These are phyloP conservation scores for Flaveria brownii DNA, from an alignment of 129 eudicot genomes.

Conservation along the genomic window DNA sequence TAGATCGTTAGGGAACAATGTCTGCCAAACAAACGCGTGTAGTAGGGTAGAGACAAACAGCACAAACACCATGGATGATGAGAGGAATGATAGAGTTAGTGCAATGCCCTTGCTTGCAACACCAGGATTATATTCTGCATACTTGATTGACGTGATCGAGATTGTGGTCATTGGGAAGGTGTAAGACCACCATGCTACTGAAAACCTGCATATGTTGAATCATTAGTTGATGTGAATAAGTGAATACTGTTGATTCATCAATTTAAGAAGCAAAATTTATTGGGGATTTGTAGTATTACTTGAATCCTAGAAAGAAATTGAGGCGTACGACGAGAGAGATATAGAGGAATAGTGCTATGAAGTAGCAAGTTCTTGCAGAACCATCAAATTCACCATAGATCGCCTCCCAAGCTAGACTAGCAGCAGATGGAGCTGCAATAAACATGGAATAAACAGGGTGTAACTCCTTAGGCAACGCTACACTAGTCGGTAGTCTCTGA, in stretches of 20 bases:
- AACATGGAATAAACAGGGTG: slow-evolving; percentile 98
- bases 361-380: slow-evolving; percentile 76
- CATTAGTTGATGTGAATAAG: background rate
- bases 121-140: slow-evolving; percentile 67
- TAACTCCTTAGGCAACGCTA: slow-evolving; percentile 84
- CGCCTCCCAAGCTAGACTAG: slow-evolving; percentile 91
- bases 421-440: slow-evolving; percentile 90
- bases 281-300: slow-evolving; percentile 34
- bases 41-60: slow-evolving; percentile 61
- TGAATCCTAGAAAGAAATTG: slow-evolving; percentile 86
- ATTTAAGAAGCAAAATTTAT: background rate
- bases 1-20: slow-evolving; percentile 79
- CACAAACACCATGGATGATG: slow-evolving; percentile 65
- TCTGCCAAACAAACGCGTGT: slow-evolving; percentile 75
- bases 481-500: slow-evolving; percentile 89
- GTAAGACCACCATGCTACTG: slow-evolving; percentile 94
- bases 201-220: slow-evolving; percentile 50
- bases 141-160: slow-evolving; percentile 71
- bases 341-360: slow-evolving; percentile 82
- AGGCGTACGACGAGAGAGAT: slow-evolving; percentile 76
- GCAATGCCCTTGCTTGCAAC: slow-evolving; percentile 61
- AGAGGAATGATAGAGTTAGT: slow-evolving; percentile 57
- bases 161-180: slow-evolving; percentile 88
- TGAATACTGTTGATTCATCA: background rate
- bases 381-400: slow-evolving; percentile 87